Evolutionary conservation across 371 early-diverging fungal species (phyloP), one percentile per base, ranked within the genome.

Genomic region (Mortierella sp.): DNA sequence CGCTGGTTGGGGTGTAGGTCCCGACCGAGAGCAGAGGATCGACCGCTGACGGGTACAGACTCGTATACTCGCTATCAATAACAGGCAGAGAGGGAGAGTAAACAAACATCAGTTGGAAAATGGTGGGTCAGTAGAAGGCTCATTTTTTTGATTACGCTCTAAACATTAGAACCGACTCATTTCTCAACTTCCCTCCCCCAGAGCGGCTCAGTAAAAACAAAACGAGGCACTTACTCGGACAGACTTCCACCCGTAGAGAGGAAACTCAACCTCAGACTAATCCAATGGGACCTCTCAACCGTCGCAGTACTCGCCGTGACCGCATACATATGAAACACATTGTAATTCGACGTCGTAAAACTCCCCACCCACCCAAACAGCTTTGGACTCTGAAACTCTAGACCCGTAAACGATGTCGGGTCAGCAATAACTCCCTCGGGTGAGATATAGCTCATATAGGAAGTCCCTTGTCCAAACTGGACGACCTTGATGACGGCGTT

Each of bases 21-120:
- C 68, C 68, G 24, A 68, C 41, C 21, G 68, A 38, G 68, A 68
- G 68, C 24, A 68, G 6, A 6, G 68, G 68, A 35, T 68, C 68
- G 38, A 14, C 38, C 68, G 68, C 16, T 11, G 68, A 21, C 6
- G 68, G 68, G n/a, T 41, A 68, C 10, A 21, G 1, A 2, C 6
- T 0, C 41, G 68, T 68, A 8, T 21, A 3, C 0, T 4, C 3
- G 1, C 68, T 68, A 41, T 51, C 51, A 21, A 21, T 6, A 21
- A 21, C 51, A 51, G 41, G 41, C 6, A 6, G 41, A 6, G 41
- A 41, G 6, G 7, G 41, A 41, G 41, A 41, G 41, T 5, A 51
- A 21, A 51, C 21, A 51, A 51, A 51, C 5, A 49, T 18, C 49
- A 49, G 18, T 18, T 18, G 3, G 49, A 51, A 21, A 18, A 18